These are phyloP conservation scores for Neopestalotiopsis rosae DNA, from an alignment of 2,329 filamentous ascomycete genomes.

Conservation along the genomic window DNA sequence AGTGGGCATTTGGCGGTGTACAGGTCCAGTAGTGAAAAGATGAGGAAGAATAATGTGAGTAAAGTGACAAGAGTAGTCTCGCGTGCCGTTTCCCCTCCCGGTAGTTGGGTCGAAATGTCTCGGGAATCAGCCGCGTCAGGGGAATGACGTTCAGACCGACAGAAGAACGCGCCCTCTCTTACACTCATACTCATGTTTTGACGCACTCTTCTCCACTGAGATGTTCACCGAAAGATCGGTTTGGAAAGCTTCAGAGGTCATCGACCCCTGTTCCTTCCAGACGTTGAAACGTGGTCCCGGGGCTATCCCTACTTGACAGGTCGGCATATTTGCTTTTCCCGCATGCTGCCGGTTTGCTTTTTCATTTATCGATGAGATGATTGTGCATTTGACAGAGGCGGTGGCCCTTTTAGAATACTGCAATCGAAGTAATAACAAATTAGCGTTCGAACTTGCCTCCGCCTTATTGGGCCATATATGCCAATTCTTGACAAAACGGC, in stretches of 20 bases:
- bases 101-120: constrained; percentile 8
- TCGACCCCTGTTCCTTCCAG: neutral
- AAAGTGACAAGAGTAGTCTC: neutral
- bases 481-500: neutral
- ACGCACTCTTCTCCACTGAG: neutral
- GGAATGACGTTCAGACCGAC: neutral
- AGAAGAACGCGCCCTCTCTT: neutral
- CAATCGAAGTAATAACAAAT: neutral
- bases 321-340: constrained; percentile 4
- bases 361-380: neutral
- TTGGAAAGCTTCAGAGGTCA: neutral
- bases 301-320: constrained; percentile 3
- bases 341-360: constrained; percentile 5
- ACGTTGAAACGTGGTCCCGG: constrained; percentile 7
- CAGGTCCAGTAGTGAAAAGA: neutral
- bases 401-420: neutral
- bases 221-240: neutral
- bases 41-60: neutral
- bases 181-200: neutral
- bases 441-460: constrained; percentile 1
- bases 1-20: neutral
- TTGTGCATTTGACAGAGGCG: neutral
- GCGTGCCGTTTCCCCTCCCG: neutral
- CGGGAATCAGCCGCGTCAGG: neutral
- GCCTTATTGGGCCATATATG: neutral